A percentile compares a stretch with the other conserved stretches of the same genome.
These are phyloP conservation scores for Aspergillus fumigatiaffinis DNA, from an alignment of 2,329 filamentous ascomycete species.

Conservation along the genomic window DNA sequence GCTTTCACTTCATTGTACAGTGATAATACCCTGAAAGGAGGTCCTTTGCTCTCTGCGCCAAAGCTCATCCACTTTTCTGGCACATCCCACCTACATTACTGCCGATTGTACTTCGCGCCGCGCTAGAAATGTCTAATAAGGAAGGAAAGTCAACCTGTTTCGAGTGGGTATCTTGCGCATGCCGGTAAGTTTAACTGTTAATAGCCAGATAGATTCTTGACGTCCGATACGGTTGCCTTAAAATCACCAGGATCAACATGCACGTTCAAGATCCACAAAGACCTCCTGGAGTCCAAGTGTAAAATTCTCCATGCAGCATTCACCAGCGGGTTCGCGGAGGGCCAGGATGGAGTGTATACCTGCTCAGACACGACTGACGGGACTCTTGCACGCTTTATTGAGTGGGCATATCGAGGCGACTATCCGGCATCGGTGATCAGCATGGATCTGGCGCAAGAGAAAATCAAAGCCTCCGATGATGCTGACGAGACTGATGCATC, in stretches of 20 bases:
- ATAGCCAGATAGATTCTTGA: not conserved
- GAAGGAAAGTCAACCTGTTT: not conserved
- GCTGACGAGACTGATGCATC: not conserved
- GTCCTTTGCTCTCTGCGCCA: too few species aligned
- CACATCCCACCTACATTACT: too few species aligned
- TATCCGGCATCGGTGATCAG: not conserved
- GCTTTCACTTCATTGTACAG: too few species aligned
- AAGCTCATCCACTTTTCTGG: too few species aligned
- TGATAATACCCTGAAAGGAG: too few species aligned
- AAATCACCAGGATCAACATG: not conserved
- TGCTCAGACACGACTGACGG: constrained; percentile 3
- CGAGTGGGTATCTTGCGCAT: not conserved
- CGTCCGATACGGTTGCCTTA: not conserved
- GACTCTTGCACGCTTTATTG: constrained; percentile 5
- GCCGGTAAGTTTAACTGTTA: not conserved
- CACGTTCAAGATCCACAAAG: constrained; percentile 6
- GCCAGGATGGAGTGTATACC: not conserved
- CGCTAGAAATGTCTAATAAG: not conserved
- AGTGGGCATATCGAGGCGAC: constrained; percentile 8
- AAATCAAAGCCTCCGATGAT: not conserved
- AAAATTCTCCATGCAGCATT: not conserved
- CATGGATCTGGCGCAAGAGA: not conserved
- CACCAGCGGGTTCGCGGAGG: not conserved
- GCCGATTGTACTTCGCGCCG: not conserved
- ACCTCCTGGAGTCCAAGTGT: constrained; percentile 5